Percentiles rank a stretch among this genome's conserved stretches.
Evolutionary conservation across 2,329 filamentous ascomycete genomes (phyloP).

Genomic region (Colletotrichum chrysophilum): DNA sequence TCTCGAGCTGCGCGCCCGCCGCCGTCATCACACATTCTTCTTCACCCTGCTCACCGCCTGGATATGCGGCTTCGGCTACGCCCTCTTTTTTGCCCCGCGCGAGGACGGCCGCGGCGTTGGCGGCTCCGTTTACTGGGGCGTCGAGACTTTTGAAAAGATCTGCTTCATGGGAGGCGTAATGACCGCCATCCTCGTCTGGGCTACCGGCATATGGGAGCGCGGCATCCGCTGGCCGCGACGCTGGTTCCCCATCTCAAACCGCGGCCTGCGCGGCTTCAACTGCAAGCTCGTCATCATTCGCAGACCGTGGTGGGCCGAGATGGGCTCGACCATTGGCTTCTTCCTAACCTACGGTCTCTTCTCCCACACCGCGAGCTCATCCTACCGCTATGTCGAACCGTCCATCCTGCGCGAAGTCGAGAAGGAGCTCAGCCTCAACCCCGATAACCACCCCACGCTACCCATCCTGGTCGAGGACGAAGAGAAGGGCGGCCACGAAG

Average conservation of each 20-base stretch:
- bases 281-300: slow-evolving; percentile 92
- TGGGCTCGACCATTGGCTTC: slow-evolving; percentile 75
- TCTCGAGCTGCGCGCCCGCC: slow-evolving; percentile 84
- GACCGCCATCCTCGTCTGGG: slow-evolving; percentile 87
- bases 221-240: slow-evolving; percentile 92
- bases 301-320: slow-evolving; percentile 81
- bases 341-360: slow-evolving; percentile 79
- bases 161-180: slow-evolving; percentile 91
- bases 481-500: slow-evolving; percentile 75
- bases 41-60: slow-evolving; percentile 79
- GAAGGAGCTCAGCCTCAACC: slow-evolving; percentile 57
- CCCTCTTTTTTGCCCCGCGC: slow-evolving; percentile 91
- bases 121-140: slow-evolving; percentile 94
- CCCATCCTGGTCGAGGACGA: slow-evolving; percentile 57
- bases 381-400: slow-evolving; percentile 80
- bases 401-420: slow-evolving; percentile 64
- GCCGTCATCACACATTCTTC: slow-evolving; percentile 93
- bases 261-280: slow-evolving; percentile 90
- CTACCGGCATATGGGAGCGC: slow-evolving; percentile 94
- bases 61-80: slow-evolving; percentile 86
- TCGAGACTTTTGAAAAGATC: slow-evolving; percentile 89
- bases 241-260: slow-evolving; percentile 89
- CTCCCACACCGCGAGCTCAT: slow-evolving; percentile 69
- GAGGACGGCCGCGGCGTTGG: slow-evolving; percentile 92
- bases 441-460: slow-evolving; percentile 45